Percentiles rank a stretch among this genome's conserved stretches.
Conservation (phyloP, 768 basidiomycete species). For the Tricholoma bakamatsutake region DNA sequence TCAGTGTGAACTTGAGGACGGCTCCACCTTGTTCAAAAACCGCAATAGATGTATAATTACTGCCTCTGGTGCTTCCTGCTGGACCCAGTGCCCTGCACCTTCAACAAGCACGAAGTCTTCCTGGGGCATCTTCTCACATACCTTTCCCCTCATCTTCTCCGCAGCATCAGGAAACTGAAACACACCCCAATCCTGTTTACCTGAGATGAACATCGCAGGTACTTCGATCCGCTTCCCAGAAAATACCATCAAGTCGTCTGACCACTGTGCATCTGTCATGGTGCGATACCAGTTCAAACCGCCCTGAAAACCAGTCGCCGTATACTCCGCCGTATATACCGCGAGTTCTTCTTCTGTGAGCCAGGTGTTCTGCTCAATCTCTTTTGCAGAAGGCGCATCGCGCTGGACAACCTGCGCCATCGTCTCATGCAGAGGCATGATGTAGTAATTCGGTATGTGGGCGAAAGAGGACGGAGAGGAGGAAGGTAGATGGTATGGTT, state of each 20-base stretch:
- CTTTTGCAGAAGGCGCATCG: slow-evolving; percentile 26
- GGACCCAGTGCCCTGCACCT: slow-evolving; percentile 61
- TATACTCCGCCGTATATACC: slow-evolving; percentile 45
- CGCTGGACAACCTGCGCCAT: slow-evolving; percentile 45
- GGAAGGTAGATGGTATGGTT: slow-evolving; percentile 31
- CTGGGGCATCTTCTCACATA: slow-evolving; percentile 30
- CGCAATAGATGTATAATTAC: slow-evolving; percentile 34
- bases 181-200: slow-evolving; percentile 56
- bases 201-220: slow-evolving; percentile 54
- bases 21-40: slow-evolving; percentile 29
- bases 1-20: neutral
- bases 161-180: slow-evolving; percentile 46
- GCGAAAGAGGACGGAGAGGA: slow-evolving; percentile 30
- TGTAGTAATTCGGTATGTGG: slow-evolving; percentile 50
- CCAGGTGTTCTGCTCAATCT: slow-evolving; percentile 33
- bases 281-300: slow-evolving; percentile 53
- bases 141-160: slow-evolving; percentile 36
- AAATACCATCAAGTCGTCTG: slow-evolving; percentile 39
- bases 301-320: slow-evolving; percentile 56
- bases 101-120: slow-evolving; percentile 47
- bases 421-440: slow-evolving; percentile 48
- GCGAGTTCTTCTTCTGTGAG: slow-evolving; percentile 41
- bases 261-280: slow-evolving; percentile 27
- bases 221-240: slow-evolving; percentile 39
- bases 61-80: slow-evolving; percentile 45